Evolutionary conservation across 345 rosid species (phyloP), one percentile per base, ranked within the genome.

Genomic region (Cardiospermum halicacabum): DNA sequence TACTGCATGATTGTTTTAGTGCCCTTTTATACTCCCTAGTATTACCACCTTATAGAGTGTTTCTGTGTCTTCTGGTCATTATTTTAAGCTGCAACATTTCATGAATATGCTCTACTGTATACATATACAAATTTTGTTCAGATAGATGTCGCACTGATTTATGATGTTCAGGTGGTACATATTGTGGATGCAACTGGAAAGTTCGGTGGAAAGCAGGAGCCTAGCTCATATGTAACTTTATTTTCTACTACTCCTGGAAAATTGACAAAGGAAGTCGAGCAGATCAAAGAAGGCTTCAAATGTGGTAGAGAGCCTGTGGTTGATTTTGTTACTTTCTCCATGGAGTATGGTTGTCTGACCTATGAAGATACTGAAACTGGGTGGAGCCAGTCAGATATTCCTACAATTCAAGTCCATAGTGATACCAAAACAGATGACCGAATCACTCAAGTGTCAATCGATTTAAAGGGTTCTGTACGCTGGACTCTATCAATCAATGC

Each of bases 241-340:
- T 94, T 72, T 79, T 91, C 99, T 53, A 31, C 70, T 21, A 94
- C 99, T 69, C 99, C 96, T 53, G 97, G 99, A 75, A 84, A 84
- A 75, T 77, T 94, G 71, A 72, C 79, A 3, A 70, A 62, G 74
- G 97, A 94, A 84, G 80, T 73, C 62, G 92, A 85, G 32, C 82
- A 76, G 60, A 83, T 87, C 5, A 68, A 69, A 40, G 97, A 85
- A 74, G 97, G 91, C 32, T 81, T 94, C n/a, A 58, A 27, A 15
- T 94, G 99, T 67, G 83, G 99, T 48, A 84, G 81, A 76, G 82
- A 85, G 49, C 81, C 78, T 60, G 77, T 70, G 53, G 67, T 87
- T n/a, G 99, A 94, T 81, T 83, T 91, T 16, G 87, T 91, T 76
- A 71, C 86, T 9, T 83, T 91, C 56, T 79, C 82, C 11, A 87